phyloP scores from a whole-genome alignment of 306 rosid genomes.

The Argentina anserina region DNA sequence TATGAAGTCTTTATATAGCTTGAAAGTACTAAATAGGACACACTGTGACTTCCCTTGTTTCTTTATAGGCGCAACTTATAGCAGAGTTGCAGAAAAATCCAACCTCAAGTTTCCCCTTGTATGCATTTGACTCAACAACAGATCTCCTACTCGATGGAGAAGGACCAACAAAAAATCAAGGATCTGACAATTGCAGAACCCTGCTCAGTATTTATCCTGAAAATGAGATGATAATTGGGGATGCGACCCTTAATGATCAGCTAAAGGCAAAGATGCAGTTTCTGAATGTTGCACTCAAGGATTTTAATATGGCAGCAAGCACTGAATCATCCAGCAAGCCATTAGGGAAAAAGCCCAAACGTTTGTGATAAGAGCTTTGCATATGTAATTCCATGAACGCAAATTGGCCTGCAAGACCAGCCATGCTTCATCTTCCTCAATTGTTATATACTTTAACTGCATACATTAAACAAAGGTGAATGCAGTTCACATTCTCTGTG shows the following conservation, averaged over 20 bases:
- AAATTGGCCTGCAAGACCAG: background rate
- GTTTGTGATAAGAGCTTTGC: background rate
- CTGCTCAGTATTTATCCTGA: background rate
- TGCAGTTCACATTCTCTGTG: no score
- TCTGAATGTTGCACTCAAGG: background rate
- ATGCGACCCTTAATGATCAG: background rate
- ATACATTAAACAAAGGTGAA: background rate
- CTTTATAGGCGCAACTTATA: conserved; percentile 8
- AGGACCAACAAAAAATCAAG: background rate
- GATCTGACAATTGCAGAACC: background rate
- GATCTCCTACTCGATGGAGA: background rate
- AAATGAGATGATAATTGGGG: conserved; percentile 1
- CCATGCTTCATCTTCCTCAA: background rate
- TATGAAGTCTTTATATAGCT: background rate
- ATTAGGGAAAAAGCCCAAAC: background rate
- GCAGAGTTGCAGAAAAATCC: background rate
- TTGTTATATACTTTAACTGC: no score
- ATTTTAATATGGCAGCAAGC: background rate
- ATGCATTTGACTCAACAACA: background rate
- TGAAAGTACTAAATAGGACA: no score
- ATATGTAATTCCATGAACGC: background rate
- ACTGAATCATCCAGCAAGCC: background rate
- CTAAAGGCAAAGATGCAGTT: background rate
- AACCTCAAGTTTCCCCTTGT: background rate
- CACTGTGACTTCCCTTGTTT: background rate